Conservation (phyloP, 331 rosid genomes). For the Pyracantha coccinea region DNA sequence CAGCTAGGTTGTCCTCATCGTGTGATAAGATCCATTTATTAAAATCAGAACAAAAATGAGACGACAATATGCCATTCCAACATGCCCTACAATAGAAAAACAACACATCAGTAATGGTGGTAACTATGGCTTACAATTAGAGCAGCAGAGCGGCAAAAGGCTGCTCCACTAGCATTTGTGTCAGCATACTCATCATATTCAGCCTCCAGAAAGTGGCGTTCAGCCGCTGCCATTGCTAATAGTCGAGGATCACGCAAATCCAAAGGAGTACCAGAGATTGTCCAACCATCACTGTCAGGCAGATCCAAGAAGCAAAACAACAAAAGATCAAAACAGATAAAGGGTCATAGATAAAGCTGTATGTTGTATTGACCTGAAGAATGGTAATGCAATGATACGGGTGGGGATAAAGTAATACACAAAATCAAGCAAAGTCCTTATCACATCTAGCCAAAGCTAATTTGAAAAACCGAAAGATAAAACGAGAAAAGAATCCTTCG, state of each 20-base stretch:
- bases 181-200: conserved; percentile 44
- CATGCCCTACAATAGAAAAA: background rate
- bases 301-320: conserved; percentile 12
- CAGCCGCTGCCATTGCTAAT: conserved; percentile 50
- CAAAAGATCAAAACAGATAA: background rate
- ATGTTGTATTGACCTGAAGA: background rate
- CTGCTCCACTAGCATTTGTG: conserved; percentile 30
- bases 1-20: background rate
- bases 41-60: background rate
- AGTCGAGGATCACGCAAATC: conserved; percentile 49
- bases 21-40: background rate
- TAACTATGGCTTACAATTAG: conserved; percentile 32
- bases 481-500: background rate
- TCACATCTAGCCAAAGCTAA: background rate
- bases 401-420: background rate
- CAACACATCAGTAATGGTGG: background rate
- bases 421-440: background rate
- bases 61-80: background rate
- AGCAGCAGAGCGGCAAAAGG: conserved; percentile 44
- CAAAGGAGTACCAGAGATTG: conserved; percentile 37
- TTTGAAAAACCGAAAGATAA: background rate
- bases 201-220: conserved; percentile 37
- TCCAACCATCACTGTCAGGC: conserved; percentile 43
- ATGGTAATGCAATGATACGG: background rate
- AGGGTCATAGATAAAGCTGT: background rate